Evolutionary conservation across 1,284 basidiomycete genomes (phyloP).

Genomic region (Cutaneotrichosporon mucoides): DNA sequence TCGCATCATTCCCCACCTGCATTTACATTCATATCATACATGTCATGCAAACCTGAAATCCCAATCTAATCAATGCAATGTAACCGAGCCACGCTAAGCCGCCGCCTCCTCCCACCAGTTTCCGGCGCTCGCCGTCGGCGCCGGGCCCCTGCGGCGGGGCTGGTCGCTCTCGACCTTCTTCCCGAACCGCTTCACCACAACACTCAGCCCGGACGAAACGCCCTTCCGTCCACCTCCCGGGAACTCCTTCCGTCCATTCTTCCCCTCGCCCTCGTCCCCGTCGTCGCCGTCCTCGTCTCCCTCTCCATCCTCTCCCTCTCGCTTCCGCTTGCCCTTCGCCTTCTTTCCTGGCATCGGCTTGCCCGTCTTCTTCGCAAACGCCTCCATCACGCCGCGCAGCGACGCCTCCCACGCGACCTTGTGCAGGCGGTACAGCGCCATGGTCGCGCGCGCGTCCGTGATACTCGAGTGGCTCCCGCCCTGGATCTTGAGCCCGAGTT

Average conservation of each 20-base stretch:
- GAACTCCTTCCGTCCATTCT: slow-evolving; percentile 33
- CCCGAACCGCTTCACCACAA: slow-evolving; percentile 52
- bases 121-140: slow-evolving; percentile 5
- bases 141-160: slow-evolving; percentile 13
- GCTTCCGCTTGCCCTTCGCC: slow-evolving; percentile 27
- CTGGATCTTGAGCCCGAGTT: slow-evolving; percentile 81
- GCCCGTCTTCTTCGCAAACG: slow-evolving; percentile 35
- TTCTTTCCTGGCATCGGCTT: slow-evolving; percentile 32
- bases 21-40: slow-evolving; percentile 1
- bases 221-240: slow-evolving; percentile 62
- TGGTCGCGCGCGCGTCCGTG: slow-evolving; percentile 88
- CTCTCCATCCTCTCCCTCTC: slow-evolving; percentile 28
- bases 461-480: slow-evolving; percentile 81
- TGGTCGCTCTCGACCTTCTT: slow-evolving; percentile 28
- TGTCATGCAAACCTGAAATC: neutral
- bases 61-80: no score
- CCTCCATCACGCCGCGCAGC: slow-evolving; percentile 40
- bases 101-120: slow-evolving; percentile 21
- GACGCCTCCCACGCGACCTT: slow-evolving; percentile 75
- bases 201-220: slow-evolving; percentile 68
- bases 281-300: slow-evolving; percentile 23
- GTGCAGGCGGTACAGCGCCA: slow-evolving; percentile 89
- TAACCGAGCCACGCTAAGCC: neutral
- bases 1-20: neutral
- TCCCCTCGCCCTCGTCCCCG: slow-evolving; percentile 28